Evolutionary conservation across 805 yeast species (phyloP).

Genomic region (Candida schatavii): DNA sequence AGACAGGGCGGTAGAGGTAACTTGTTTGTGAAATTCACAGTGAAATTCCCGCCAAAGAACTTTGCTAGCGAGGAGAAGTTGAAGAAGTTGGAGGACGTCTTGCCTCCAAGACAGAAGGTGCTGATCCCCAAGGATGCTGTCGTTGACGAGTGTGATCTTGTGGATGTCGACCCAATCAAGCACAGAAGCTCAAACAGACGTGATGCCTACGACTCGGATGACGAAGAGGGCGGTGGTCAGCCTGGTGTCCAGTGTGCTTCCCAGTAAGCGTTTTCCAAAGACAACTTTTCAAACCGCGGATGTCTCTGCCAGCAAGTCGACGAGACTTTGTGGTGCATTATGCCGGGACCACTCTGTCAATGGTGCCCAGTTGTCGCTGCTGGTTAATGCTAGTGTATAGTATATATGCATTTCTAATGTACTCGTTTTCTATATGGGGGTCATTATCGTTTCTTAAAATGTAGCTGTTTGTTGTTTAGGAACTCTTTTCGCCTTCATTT

Average conservation of each 20-base stretch:
- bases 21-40: conserved; percentile 77
- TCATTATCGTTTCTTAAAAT: too few relatives aligned
- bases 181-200: conserved; percentile 45
- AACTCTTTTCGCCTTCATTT: too few relatives aligned
- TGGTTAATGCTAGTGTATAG: too few relatives aligned
- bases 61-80: conserved; percentile 76
- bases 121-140: conserved; percentile 68
- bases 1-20: conserved; percentile 88
- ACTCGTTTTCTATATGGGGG: too few relatives aligned
- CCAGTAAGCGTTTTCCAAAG: conserved; percentile 70
- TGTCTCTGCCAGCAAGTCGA: too few relatives aligned
- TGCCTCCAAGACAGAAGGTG: conserved; percentile 71
- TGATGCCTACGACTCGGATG: conserved; percentile 44
- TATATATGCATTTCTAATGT: background rate
- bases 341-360: too few relatives aligned
- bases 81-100: conserved; percentile 65
- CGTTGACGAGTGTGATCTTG: conserved; percentile 76
- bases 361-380: too few relatives aligned
- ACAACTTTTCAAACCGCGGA: too few relatives aligned
- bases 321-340: too few relatives aligned
- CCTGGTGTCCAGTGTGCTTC: conserved; percentile 92
- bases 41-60: conserved; percentile 80
- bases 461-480: too few relatives aligned
- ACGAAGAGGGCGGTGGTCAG: conserved; percentile 52
- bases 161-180: conserved; percentile 64